Evolutionary conservation across 129 eudicot species (phyloP).

Genomic region (Helichrysum umbraculigerum): DNA sequence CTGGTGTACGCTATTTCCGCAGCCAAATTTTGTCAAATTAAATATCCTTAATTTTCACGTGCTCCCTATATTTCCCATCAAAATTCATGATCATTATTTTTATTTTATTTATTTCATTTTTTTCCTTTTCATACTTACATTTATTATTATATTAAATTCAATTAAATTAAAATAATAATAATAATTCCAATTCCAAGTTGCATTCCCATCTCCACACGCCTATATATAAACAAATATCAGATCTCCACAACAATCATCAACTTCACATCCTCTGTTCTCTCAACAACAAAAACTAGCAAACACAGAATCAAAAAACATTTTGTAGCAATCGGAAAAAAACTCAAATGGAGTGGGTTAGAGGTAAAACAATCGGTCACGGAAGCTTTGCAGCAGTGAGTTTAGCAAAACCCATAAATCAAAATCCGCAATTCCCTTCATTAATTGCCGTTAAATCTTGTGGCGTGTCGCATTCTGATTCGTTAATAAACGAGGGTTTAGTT

Average conservation of each 20-base stretch:
- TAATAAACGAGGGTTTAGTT: slow-evolving; percentile 51
- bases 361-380: slow-evolving; percentile 68
- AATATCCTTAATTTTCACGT: slow-evolving; percentile 48
- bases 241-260: slow-evolving; percentile 21
- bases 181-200: slow-evolving; percentile 28
- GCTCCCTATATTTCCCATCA: slow-evolving; percentile 23
- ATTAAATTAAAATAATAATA: background rate
- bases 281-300: background rate
- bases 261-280: slow-evolving; percentile 26
- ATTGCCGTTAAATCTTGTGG: slow-evolving; percentile 75
- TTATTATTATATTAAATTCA: background rate
- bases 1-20: slow-evolving; percentile 40
- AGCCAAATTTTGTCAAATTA: slow-evolving; percentile 34
- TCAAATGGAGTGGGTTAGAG: slow-evolving; percentile 84
- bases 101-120: background rate
- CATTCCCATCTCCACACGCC: slow-evolving; percentile 35
- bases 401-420: slow-evolving; percentile 52
- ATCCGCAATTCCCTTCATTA: slow-evolving; percentile 21
- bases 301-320: background rate
- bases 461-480: slow-evolving; percentile 40
- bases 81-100: background rate
- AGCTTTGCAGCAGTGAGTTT: slow-evolving; percentile 72
- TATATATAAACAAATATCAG: slow-evolving; percentile 17
- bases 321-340: no score
- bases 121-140: background rate